Percentiles rank a stretch among this genome's conserved stretches.
phyloP scores from a whole-genome alignment of 2,329 filamentous ascomycete genomes.

The Pseudomassariella vexata region DNA sequence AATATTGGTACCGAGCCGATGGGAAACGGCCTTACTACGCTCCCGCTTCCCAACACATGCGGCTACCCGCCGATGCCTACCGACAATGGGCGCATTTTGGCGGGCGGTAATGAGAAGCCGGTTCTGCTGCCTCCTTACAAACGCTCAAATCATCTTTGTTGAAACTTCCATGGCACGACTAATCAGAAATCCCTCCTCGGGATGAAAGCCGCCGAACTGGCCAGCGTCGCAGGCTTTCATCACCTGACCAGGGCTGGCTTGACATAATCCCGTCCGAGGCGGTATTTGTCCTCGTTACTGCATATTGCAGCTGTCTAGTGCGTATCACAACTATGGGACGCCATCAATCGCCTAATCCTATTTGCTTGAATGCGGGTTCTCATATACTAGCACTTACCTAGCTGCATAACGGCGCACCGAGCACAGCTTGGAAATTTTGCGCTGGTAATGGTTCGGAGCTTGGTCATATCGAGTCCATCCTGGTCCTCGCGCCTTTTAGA shows the following conservation, averaged over 20 bases:
- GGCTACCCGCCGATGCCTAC: conserved; percentile 2
- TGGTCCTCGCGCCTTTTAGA: not conserved
- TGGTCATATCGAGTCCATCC: not conserved
- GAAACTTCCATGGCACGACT: too few species aligned
- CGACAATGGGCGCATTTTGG: conserved; percentile 1
- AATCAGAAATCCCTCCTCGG: too few species aligned
- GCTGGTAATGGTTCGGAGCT: conserved; percentile 1
- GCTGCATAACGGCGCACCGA: not conserved
- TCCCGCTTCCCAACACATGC: conserved; percentile 4
- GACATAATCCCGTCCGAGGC: too few species aligned
- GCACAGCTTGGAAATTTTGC: not conserved
- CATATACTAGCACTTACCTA: too few species aligned
- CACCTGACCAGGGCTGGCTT: too few species aligned
- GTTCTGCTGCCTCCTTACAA: not conserved
- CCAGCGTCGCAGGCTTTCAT: too few species aligned
- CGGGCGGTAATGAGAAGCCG: not conserved
- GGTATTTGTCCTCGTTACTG: too few species aligned
- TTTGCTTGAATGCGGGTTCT: not conserved
- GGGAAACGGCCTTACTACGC: conserved; percentile 3
- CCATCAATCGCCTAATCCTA: not conserved
- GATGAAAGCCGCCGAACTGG: too few species aligned
- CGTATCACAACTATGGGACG: not conserved
- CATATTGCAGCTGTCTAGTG: too few species aligned
- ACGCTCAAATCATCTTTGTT: too few species aligned
- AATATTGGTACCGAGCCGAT: not conserved